Evolutionary conservation across 805 yeast genomes (phyloP).

Genomic region (Komagataella ulmi): DNA sequence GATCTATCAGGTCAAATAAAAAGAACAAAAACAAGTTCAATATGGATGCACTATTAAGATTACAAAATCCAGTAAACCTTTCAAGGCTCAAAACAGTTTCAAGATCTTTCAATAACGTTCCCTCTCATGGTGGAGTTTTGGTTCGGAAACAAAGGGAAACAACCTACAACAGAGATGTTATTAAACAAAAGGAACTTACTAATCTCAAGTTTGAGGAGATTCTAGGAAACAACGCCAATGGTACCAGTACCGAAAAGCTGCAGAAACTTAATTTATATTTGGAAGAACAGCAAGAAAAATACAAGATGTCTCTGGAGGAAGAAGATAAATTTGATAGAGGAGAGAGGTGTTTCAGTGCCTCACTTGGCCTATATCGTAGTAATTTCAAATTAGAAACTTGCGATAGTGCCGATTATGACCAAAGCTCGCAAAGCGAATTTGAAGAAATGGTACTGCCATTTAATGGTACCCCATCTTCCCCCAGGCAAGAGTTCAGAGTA

Average conservation of each 20-base stretch:
- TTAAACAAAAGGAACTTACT: neutral
- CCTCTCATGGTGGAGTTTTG: neutral
- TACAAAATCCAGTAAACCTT: neutral
- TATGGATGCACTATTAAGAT: neutral
- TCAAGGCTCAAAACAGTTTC: neutral
- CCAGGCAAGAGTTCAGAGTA: neutral
- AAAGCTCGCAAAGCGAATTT: neutral
- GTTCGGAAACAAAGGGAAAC: neutral
- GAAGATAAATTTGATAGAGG: neutral
- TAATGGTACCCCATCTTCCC: neutral
- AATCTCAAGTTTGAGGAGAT: neutral
- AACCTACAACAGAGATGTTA: neutral
- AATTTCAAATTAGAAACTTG: neutral
- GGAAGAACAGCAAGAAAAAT: neutral
- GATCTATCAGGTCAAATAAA: neutral
- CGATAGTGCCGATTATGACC: neutral
- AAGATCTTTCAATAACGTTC: neutral
- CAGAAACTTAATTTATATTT: conserved; percentile 2
- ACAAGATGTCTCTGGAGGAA: neutral
- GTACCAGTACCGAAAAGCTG: neutral
- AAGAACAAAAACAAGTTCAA: neutral
- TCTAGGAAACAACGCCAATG: neutral
- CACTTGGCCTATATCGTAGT: neutral
- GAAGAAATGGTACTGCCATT: neutral
- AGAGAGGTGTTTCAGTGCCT: neutral